These are phyloP conservation scores for Diaporthe citri DNA, from an alignment of 2,329 filamentous ascomycete genomes.

Conservation along the genomic window DNA sequence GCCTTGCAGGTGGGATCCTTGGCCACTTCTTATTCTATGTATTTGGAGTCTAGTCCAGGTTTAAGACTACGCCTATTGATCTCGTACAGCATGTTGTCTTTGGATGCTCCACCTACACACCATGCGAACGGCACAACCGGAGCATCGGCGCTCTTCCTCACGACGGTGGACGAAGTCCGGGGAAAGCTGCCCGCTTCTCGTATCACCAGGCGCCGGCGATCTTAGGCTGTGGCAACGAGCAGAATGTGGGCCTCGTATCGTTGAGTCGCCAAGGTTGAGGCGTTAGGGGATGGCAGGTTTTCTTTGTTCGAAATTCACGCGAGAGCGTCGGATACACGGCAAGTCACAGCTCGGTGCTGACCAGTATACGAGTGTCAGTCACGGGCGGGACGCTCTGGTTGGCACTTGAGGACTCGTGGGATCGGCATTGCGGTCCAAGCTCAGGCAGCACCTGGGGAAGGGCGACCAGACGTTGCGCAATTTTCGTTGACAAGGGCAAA, in stretches of 20 bases:
- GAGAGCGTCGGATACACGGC: not conserved
- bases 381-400: not conserved
- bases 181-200: not conserved
- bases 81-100: not conserved
- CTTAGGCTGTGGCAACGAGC: not conserved
- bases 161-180: not conserved
- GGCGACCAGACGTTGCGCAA: not conserved
- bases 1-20: accelerated
- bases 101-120: not conserved
- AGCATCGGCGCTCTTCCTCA: not conserved
- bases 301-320: not conserved
- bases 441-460: not conserved
- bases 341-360: not conserved
- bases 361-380: not conserved
- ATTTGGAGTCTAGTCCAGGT: not conserved
- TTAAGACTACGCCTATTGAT: not conserved
- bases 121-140: not conserved
- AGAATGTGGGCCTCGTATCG: not conserved
- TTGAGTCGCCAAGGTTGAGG: not conserved
- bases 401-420: not conserved
- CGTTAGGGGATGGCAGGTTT: not conserved
- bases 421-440: not conserved
- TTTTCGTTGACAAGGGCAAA: not conserved
- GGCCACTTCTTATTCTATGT: not conserved
- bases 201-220: not conserved